Conservation (phyloP, 2,329 filamentous ascomycete species). For the Monilinia aucupariae region DNA sequence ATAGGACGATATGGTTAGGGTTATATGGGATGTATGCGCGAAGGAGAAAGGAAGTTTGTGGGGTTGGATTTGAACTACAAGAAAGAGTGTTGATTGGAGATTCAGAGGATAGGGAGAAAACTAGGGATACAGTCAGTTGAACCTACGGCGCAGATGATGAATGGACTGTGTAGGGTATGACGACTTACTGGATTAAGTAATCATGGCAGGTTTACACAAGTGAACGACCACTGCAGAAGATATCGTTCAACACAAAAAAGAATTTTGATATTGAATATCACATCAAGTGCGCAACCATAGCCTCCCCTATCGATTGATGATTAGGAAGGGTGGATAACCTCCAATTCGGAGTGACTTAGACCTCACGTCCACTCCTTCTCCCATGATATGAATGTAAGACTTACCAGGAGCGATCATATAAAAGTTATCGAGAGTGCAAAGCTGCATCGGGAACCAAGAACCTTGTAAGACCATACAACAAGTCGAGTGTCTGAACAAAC, state of each 20-base stretch:
- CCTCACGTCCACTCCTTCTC: neutral
- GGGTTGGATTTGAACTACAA: conserved; percentile 28
- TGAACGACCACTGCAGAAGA: neutral
- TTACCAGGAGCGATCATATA: neutral
- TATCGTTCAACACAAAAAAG: neutral
- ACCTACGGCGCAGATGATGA: neutral
- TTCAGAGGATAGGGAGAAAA: neutral
- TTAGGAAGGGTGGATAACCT: neutral
- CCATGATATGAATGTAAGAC: neutral
- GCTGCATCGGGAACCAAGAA: neutral
- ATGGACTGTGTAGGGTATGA: neutral
- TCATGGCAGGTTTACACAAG: neutral
- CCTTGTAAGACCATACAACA: neutral
- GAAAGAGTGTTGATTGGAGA: conserved; percentile 7
- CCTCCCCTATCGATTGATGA: neutral
- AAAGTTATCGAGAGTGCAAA: neutral
- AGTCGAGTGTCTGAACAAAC: neutral
- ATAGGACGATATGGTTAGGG: conserved; percentile 29
- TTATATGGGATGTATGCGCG: conserved; percentile 29
- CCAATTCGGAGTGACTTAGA: neutral
- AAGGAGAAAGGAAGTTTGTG: conserved; percentile 29
- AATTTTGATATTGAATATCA: no score
- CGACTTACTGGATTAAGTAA: neutral
- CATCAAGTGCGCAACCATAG: no score
- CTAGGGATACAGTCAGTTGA: neutral